phyloP scores from a whole-genome alignment of 495 filamentous ascomycete genomes.

The Penicillium robsamsonii region DNA sequence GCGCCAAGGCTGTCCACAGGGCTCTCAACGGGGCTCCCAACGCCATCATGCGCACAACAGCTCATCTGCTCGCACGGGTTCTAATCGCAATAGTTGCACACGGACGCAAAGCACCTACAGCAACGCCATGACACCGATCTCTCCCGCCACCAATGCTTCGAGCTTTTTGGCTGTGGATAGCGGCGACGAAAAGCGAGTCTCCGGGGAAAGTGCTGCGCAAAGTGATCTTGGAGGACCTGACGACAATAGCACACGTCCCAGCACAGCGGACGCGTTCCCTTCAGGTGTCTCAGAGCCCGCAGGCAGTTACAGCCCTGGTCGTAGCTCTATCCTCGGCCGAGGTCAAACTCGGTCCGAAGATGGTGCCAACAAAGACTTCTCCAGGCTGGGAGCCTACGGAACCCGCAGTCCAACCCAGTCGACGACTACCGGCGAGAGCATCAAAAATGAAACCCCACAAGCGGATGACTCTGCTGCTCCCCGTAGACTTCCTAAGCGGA shows the following conservation, averaged over 20 bases:
- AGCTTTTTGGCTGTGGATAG: conserved; percentile 52
- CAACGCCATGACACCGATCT: conserved; percentile 46
- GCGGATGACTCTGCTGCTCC: conserved; percentile 25
- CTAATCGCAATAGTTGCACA: conserved; percentile 44
- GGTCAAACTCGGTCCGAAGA: conserved; percentile 25
- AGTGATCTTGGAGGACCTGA: conserved; percentile 29
- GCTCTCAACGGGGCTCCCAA: conserved; percentile 24
- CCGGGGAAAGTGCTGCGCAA: conserved; percentile 31
- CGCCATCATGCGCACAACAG: conserved; percentile 40
- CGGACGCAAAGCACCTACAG: conserved; percentile 47
- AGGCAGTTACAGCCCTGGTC: conserved; percentile 21
- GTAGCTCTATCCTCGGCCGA: conserved; percentile 13
- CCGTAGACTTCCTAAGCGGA: conserved; percentile 36
- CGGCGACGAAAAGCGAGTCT: conserved; percentile 42
- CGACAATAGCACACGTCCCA: conserved; percentile 31
- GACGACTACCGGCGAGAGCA: conserved; percentile 32
- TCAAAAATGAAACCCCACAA: conserved; percentile 25
- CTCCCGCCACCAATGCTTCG: conserved; percentile 52
- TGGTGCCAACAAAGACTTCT: conserved; percentile 28
- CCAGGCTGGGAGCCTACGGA: conserved; percentile 25
- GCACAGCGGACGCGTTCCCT: conserved; percentile 28
- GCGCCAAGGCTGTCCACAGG: conserved; percentile 23
- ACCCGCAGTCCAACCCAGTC: conserved; percentile 32
- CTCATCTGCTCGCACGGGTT: conserved; percentile 38
- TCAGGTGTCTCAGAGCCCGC: conserved; percentile 21